Percentiles rank a stretch among this genome's conserved stretches.
These are phyloP conservation scores for Aspergillus luchuensis DNA, from an alignment of 2,329 filamentous ascomycete species.

Conservation along the genomic window DNA sequence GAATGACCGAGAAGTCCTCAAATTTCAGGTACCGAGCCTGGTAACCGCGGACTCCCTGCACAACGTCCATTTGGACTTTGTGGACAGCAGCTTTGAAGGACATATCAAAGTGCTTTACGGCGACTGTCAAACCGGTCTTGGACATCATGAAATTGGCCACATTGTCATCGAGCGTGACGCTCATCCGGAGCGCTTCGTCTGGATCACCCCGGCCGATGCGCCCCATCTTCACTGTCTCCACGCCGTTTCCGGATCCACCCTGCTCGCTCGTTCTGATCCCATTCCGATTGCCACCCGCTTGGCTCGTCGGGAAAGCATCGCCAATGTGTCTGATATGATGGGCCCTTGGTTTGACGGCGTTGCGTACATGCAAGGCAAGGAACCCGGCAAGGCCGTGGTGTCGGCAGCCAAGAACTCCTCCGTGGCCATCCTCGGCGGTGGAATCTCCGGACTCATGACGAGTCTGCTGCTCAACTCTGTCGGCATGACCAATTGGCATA, in stretches of 20 bases:
- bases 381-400: slow-evolving; percentile 27
- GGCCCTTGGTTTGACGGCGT: slow-evolving; percentile 47
- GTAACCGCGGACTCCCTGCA: slow-evolving; percentile 48
- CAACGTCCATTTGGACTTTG: slow-evolving; percentile 52
- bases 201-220: slow-evolving; percentile 36
- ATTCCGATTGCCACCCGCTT: slow-evolving; percentile 22
- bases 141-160: slow-evolving; percentile 49
- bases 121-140: slow-evolving; percentile 43
- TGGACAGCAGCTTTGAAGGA: slow-evolving; percentile 45
- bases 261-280: slow-evolving; percentile 8
- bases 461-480: slow-evolving; percentile 48
- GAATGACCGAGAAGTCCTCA: slow-evolving; percentile 11
- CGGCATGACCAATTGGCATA: slow-evolving; percentile 50
- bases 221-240: slow-evolving; percentile 37
- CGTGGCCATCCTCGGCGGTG: slow-evolving; percentile 43
- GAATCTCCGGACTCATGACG: slow-evolving; percentile 41
- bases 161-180: slow-evolving; percentile 42
- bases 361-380: slow-evolving; percentile 37
- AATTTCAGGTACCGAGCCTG: slow-evolving; percentile 35
- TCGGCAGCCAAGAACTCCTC: slow-evolving; percentile 35
- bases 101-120: slow-evolving; percentile 51
- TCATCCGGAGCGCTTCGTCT: slow-evolving; percentile 49
- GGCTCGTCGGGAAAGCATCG: slow-evolving; percentile 29
- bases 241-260: slow-evolving; percentile 32
- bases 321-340: slow-evolving; percentile 39